A percentile compares a stretch with the other conserved stretches of the same genome.
These are phyloP conservation scores for Tephrocybe sp. DNA, from an alignment of 768 basidiomycete genomes.

Conservation along the genomic window DNA sequence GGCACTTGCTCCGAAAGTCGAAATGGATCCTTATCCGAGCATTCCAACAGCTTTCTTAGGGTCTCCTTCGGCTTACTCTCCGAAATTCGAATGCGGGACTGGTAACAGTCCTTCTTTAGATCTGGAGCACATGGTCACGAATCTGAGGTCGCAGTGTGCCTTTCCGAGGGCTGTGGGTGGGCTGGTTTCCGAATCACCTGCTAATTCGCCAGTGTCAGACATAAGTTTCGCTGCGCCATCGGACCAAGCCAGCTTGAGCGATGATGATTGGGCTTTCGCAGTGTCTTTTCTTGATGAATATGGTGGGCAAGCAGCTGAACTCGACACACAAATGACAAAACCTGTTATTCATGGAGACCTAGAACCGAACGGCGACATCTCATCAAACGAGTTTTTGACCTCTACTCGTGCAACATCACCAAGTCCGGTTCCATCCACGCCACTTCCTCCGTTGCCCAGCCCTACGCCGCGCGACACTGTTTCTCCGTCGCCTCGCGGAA, in stretches of 20 bases:
- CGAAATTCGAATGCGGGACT: slow-evolving; percentile 28
- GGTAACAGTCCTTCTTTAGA: slow-evolving; percentile 27
- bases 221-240: slow-evolving; percentile 14
- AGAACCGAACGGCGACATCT: background rate
- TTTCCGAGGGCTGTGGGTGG: slow-evolving; percentile 16
- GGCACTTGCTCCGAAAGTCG: slow-evolving; percentile 15
- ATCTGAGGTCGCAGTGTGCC: slow-evolving; percentile 38
- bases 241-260: slow-evolving; percentile 7
- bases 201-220: slow-evolving; percentile 7
- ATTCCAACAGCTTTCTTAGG: slow-evolving; percentile 45
- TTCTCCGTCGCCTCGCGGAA: slow-evolving; percentile 27
- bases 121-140: slow-evolving; percentile 45
- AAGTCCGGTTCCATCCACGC: slow-evolving; percentile 14
- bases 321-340: background rate
- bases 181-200: slow-evolving; percentile 1
- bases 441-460: slow-evolving; percentile 17
- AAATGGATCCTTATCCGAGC: slow-evolving; percentile 33
- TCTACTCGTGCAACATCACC: slow-evolving; percentile 8
- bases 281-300: slow-evolving; percentile 23
- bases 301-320: background rate
- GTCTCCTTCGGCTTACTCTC: slow-evolving; percentile 35
- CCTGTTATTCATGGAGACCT: background rate
- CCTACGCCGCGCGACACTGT: slow-evolving; percentile 11
- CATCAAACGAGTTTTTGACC: slow-evolving; percentile 4
- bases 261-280: slow-evolving; percentile 40